These are phyloP conservation scores for Penicillium sp. DNA, from an alignment of 2,329 filamentous ascomycete species.

Conservation along the genomic window DNA sequence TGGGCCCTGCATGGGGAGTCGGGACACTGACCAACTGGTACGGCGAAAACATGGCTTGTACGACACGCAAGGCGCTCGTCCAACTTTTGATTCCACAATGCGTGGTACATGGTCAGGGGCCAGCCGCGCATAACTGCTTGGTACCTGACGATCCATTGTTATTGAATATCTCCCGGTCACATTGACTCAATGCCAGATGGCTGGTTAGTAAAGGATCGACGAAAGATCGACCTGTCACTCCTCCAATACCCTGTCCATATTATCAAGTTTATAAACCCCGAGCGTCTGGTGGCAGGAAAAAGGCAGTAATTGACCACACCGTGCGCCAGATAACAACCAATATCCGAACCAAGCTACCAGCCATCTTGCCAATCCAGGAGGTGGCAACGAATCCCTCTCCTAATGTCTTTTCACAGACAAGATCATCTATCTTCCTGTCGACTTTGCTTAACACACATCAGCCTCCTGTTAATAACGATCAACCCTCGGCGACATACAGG, in stretches of 20 bases:
- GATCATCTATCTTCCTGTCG: not conserved
- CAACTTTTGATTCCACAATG: not conserved
- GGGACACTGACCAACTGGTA: not conserved
- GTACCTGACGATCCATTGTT: not conserved
- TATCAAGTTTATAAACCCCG: not conserved
- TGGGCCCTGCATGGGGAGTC: not conserved
- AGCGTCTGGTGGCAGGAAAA: constrained; percentile 2
- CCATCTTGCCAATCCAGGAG: not conserved
- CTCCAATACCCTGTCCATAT: not conserved
- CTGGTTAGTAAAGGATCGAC: constrained; percentile 1
- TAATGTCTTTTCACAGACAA: not conserved
- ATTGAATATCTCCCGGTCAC: constrained; percentile 27
- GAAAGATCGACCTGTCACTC: constrained; percentile 19
- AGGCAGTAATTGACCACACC: not conserved
- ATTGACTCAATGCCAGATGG: constrained; percentile 12
- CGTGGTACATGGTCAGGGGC: not conserved
- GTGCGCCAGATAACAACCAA: constrained; percentile 5
- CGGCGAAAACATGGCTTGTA: not conserved
- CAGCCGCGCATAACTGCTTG: not conserved
- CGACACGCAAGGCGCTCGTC: constrained; percentile 13
- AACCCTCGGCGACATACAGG: constrained; percentile 3
- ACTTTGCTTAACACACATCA: not conserved
- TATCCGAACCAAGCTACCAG: constrained; percentile 3
- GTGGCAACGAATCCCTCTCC: not conserved
- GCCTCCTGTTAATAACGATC: constrained; percentile 2